Evolutionary conservation across 257 asterid genomes (phyloP), one percentile per base, ranked within the genome.

Genomic region (Penstemon davidsonii): DNA sequence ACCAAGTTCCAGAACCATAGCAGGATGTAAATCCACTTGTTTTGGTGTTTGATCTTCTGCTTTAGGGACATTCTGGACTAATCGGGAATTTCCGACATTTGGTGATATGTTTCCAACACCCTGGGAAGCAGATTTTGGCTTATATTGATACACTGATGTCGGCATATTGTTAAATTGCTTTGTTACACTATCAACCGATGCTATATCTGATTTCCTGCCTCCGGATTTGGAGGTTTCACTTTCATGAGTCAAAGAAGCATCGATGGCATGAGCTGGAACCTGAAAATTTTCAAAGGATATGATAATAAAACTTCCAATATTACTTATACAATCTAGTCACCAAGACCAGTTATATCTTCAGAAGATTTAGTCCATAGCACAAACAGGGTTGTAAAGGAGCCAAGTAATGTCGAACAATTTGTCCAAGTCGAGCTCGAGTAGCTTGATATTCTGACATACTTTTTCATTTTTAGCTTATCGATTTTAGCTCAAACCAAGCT

Each of bases 231-330:
- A 43, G 40, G 63, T 64, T 67, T 43, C 81, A 69, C 56, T 77
- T 70, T 52, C 71, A 33, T 41, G 54, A 41, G 58, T 65, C 6
- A 33, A 58, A 0, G 76, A 58, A 68, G 78, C 59, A 74, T 60
- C 66, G 44, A 42, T 72, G 4, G 13, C 6, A 38, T 60, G 74
- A 66, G 57, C 75, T 69, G 54, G 81, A 62, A 7, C 82, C 88
- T 80, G 73, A 64, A 74, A 61, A 61, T 11, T 45, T 11, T 58
- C 46, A 61, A 6, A 64, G 49, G 51, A 18, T 43, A 41, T 11
- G 50, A 51, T 10, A 33, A 4, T 10, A 43, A 10, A 60, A 8
- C 36, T 63, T 53, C 50, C 60, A 19, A 15, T 52, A 44, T 36
- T 54, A 64, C 61, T 39, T 42, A 45, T 58, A 65, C 18, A 60